Evolutionary conservation across 768 basidiomycete genomes (phyloP).

Genomic region (Kwoniella pini): DNA sequence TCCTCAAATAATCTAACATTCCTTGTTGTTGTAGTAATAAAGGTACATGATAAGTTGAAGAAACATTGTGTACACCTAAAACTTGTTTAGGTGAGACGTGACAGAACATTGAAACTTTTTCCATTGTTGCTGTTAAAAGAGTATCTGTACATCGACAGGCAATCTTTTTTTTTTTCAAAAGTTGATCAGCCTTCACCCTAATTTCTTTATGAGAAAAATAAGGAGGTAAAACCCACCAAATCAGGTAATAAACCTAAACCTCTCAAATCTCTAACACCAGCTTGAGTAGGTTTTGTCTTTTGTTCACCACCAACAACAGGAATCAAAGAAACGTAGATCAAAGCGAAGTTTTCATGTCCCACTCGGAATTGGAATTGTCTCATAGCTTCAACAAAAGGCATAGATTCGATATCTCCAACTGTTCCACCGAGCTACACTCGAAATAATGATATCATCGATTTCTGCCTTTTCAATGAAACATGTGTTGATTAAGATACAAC

Average conservation of each 20-base stretch:
- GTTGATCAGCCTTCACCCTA: no score
- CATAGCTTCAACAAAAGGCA: constrained; percentile 97
- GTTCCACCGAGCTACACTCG: constrained; percentile 84
- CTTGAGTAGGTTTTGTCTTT: constrained; percentile 98
- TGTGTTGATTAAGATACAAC: constrained; percentile 19
- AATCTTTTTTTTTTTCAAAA: constrained; percentile 75
- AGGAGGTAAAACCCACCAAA: constrained; percentile 62
- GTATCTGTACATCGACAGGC: constrained; percentile 86
- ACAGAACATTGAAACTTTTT: constrained; percentile 99
- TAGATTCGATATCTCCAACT: constrained; percentile 97
- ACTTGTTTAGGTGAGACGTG: constrained; percentile 84
- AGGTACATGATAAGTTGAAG: constrained; percentile 96
- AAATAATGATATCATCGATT: not conserved
- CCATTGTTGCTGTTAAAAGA: constrained; percentile 79
- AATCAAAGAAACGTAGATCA: constrained; percentile 96
- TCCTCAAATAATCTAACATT: constrained; percentile 79
- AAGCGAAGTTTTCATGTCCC: constrained; percentile 91
- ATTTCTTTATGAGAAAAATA: no score
- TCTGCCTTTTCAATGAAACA: not conserved
- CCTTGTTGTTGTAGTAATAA: constrained; percentile 88
- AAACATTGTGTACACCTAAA: constrained; percentile 92
- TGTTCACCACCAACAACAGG: constrained; percentile 98
- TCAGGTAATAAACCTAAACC: constrained; percentile 92
- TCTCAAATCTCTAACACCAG: constrained; percentile 87
- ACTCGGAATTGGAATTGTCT: constrained; percentile 99